Percentiles rank a stretch among this genome's conserved stretches.
Evolutionary conservation across 1,284 basidiomycete species (phyloP).

Genomic region (Papiliotrema terrestris): DNA sequence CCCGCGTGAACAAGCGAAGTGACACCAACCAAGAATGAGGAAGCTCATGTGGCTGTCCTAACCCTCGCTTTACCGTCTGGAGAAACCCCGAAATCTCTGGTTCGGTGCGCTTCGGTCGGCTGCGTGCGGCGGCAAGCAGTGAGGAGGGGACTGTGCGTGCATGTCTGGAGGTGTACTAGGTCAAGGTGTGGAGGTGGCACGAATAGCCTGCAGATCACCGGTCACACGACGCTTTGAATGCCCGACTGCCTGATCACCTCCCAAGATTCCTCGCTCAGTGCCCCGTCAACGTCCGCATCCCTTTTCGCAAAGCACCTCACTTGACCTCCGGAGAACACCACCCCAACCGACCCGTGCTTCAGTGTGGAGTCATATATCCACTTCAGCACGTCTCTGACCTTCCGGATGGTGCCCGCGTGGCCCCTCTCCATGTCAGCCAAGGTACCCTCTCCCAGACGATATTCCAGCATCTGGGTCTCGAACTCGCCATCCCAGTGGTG

Average conservation of each 20-base stretch:
- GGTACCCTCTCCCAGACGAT: not conserved
- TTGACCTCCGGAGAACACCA: not conserved
- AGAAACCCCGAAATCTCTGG: too few species aligned
- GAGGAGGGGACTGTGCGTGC: too few species aligned
- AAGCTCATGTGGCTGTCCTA: too few species aligned
- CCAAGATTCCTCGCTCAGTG: not conserved
- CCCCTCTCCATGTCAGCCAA: not conserved
- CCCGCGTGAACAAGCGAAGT: too few species aligned
- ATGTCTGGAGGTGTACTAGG: too few species aligned
- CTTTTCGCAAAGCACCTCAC: not conserved
- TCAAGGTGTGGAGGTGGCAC: too few species aligned
- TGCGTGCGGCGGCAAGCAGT: too few species aligned
- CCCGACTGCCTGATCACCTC: not conserved
- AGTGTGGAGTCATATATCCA: slow-evolving; percentile 1
- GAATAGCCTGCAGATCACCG: too few species aligned
- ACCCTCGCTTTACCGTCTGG: too few species aligned
- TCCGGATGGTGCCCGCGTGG: not conserved
- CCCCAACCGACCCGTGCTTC: not conserved
- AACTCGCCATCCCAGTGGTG: slow-evolving; percentile 1
- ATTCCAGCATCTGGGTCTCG: not conserved
- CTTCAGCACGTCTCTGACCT: not conserved
- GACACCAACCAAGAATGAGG: too few species aligned
- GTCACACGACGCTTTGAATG: not conserved
- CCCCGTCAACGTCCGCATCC: not conserved
- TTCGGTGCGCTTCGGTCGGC: too few species aligned